Percentiles rank a stretch among this genome's conserved stretches.
Evolutionary conservation across 2,329 filamentous ascomycete genomes (phyloP).

Genomic region (Dactylellina parvicollis): DNA sequence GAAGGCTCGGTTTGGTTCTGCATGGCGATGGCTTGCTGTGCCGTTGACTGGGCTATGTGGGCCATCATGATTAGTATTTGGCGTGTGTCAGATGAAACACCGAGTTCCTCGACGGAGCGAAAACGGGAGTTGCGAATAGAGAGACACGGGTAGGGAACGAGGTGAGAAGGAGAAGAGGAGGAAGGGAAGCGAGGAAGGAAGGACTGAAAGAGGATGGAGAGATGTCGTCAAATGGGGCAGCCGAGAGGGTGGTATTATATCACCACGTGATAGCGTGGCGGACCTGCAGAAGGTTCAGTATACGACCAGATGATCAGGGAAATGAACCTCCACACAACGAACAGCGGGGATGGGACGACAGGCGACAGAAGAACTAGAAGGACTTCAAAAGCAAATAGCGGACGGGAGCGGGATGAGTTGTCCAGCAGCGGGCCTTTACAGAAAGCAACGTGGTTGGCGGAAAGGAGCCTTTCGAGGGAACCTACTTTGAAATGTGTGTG

Average conservation of each 20-base stretch:
- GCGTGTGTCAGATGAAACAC: neutral
- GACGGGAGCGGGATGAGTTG: slow-evolving; percentile 51
- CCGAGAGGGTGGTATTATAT: slow-evolving; percentile 53
- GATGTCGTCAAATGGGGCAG: slow-evolving; percentile 55
- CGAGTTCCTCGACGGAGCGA: slow-evolving; percentile 2
- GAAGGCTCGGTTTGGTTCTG: slow-evolving; percentile 43
- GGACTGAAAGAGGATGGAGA: slow-evolving; percentile 49
- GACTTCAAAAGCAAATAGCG: slow-evolving; percentile 10
- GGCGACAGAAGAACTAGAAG: neutral
- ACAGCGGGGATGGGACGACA: slow-evolving; percentile 10
- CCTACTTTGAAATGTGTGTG: slow-evolving; percentile 16
- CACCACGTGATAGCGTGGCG: slow-evolving; percentile 58
- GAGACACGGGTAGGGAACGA: neutral
- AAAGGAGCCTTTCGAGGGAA: slow-evolving; percentile 7
- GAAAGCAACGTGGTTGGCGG: slow-evolving; percentile 43
- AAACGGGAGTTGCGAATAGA: neutral
- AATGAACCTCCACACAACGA: neutral
- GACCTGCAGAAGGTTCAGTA: slow-evolving; percentile 55
- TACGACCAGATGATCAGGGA: slow-evolving; percentile 17
- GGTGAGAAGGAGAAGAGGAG: slow-evolving; percentile 19
- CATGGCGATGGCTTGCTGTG: slow-evolving; percentile 52
- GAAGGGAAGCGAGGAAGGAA: slow-evolving; percentile 33
- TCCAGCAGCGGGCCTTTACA: slow-evolving; percentile 45
- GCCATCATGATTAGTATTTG: slow-evolving; percentile 46
- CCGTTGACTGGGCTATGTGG: slow-evolving; percentile 53